Evolutionary conservation across 2,329 filamentous ascomycete genomes (phyloP).

Genomic region (Fusarium globosum): DNA sequence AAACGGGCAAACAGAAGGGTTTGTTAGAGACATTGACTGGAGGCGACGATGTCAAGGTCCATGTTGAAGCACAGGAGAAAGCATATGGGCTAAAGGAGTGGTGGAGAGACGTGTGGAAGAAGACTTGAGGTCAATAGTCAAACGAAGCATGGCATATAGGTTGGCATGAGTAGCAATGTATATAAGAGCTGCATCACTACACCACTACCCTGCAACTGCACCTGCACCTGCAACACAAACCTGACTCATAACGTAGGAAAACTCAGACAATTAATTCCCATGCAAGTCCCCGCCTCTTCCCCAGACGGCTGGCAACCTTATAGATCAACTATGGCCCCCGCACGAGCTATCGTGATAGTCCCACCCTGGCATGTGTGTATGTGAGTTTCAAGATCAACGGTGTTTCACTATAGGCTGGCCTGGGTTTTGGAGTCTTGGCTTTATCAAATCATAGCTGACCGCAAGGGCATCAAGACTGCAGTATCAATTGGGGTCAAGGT

Average conservation of each 20-base stretch:
- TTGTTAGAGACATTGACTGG: conserved; percentile 71
- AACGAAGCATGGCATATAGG: neutral
- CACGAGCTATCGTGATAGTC: conserved; percentile 8
- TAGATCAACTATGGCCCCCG: neutral
- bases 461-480: neutral
- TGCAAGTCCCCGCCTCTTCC: conserved; percentile 1
- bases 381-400: neutral
- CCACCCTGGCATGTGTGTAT: neutral
- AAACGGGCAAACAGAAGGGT: conserved; percentile 53
- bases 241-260: neutral
- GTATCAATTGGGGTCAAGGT: neutral
- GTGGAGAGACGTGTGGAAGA: conserved; percentile 81
- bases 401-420: neutral
- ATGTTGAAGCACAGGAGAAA: conserved; percentile 79
- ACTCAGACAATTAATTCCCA: neutral
- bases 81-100: conserved; percentile 90
- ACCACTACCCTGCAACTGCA: neutral
- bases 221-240: neutral
- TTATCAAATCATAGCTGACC: neutral
- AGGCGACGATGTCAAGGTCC: conserved; percentile 62
- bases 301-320: neutral
- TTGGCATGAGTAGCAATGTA: neutral
- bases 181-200: neutral
- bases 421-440: neutral
- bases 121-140: conserved; percentile 18